Evolutionary conservation across 2,329 filamentous ascomycete species (phyloP).

Genomic region (Trichophyton equinum): DNA sequence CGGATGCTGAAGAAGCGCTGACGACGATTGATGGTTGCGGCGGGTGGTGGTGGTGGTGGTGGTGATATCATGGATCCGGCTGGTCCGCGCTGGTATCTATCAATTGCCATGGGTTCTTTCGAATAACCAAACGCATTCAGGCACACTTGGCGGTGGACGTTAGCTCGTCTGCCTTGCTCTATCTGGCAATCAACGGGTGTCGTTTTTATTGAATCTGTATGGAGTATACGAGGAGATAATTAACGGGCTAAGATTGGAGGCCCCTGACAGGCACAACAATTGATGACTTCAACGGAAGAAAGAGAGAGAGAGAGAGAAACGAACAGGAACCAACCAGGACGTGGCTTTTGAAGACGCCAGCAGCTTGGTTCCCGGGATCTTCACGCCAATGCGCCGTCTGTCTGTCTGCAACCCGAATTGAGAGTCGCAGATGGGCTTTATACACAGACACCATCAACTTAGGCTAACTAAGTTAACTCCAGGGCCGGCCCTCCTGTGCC

Average conservation of each 20-base stretch:
- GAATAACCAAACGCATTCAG: background rate
- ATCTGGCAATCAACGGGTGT: background rate
- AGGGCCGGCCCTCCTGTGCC: background rate
- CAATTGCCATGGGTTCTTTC: background rate
- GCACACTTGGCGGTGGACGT: background rate
- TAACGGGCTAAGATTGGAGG: background rate
- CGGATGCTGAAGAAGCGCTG: background rate
- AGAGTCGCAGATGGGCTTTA: background rate
- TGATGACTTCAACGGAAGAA: no score
- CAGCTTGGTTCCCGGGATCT: conserved; percentile 1
- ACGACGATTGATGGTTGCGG: no score
- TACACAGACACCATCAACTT: background rate
- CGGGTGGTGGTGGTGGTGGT: no score
- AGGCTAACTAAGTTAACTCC: no score
- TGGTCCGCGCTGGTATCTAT: background rate
- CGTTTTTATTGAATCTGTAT: background rate
- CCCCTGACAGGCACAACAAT: no score
- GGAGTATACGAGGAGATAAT: background rate
- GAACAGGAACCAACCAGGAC: background rate
- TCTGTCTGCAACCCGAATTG: background rate
- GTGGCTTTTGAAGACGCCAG: background rate
- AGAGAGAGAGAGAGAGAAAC: background rate
- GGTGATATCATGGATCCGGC: background rate
- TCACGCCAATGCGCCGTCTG: background rate
- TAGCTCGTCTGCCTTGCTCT: background rate